phyloP scores from a whole-genome alignment of 108 stramenopile genomes.

The Fistulifera pelliculosa region DNA sequence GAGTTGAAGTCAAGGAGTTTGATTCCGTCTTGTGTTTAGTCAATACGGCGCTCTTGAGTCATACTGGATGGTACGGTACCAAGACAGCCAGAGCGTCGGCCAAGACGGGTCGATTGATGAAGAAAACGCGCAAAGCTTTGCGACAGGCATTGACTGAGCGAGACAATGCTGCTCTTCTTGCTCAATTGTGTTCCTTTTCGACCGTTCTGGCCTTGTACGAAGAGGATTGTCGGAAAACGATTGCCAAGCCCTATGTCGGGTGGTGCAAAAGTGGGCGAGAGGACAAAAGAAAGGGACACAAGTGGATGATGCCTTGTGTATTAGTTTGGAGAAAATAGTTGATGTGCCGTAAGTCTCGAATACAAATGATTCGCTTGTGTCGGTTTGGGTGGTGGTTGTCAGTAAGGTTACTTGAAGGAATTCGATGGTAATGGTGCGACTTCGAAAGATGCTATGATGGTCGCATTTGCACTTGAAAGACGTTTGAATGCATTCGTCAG shows the following conservation, averaged over 20 bases:
- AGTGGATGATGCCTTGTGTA: constrained; percentile 10
- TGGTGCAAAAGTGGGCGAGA: constrained; percentile 62
- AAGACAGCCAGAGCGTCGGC: constrained; percentile 29
- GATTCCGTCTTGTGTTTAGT: constrained; percentile 79
- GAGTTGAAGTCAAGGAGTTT: constrained; percentile 57
- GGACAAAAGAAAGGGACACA: constrained; percentile 62
- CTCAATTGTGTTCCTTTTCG: constrained; percentile 63
- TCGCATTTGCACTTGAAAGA: too few relatives aligned
- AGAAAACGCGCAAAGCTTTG: constrained; percentile 65
- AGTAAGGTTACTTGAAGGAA: too few relatives aligned
- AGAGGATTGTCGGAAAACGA: constrained; percentile 39
- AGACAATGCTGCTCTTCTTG: constrained; percentile 18
- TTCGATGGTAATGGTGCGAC: too few relatives aligned
- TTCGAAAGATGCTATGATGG: too few relatives aligned
- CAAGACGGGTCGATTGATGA: constrained; percentile 53
- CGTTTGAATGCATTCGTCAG: too few relatives aligned
- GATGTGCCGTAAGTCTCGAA: too few relatives aligned
- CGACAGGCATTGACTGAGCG: constrained; percentile 34
- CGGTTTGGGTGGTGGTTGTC: too few relatives aligned
- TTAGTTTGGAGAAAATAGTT: too few relatives aligned
- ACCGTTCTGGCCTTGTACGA: constrained; percentile 48
- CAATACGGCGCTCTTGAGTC: constrained; percentile 72
- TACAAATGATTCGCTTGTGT: too few relatives aligned
- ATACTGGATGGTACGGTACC: constrained; percentile 50
- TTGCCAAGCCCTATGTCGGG: constrained; percentile 34